Base-by-base conservation (phyloP, 352 stramenopile species). In the Phytophthora gonapodyides region DNA sequence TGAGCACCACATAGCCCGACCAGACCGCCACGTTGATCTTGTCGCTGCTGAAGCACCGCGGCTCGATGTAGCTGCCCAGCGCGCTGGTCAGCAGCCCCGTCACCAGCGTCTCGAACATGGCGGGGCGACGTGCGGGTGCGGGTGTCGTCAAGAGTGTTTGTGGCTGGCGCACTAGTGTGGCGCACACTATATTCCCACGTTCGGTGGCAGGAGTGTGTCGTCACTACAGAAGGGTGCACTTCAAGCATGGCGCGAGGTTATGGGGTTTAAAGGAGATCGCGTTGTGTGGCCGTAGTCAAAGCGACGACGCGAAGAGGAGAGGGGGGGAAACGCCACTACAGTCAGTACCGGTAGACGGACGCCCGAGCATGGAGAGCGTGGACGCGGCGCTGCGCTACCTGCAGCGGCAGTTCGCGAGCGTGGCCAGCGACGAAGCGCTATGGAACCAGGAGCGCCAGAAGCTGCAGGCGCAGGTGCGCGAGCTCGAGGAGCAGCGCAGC, bases 91-190 rank as follows among this genome's bases (percentile, higher is more conserved):
- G 75, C 57, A 96, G 66, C 58, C 84, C 78, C 51, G 86, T 91
- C 38, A 94, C 87, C 33, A 94, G 82, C 65, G 84, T 91, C 82
- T 96, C 87, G 59, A 96, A 94, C 87, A 96, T 96, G 42, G 38
- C 49, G 44, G 9, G 11, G 33, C 33, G 13, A 15, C 13, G 31
- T 30, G 33, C 24, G 46, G 24, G 17, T 17, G 42, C 35, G 48
- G 11, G 30, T 31, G 30, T 31, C 35, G 13, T n/a, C n/a, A 15
- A 49, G 50, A 57, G 50, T 47, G 49, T 38, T 34, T 47, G 49
- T 47, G 43, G 43, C 6, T 31, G 33, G 34, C 34, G 21, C 30
- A 37, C n/a, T 30, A 19, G 27, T 10, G 24, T 57, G 50, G 54
- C 30, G 54, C 45, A 13, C 8, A 7, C 15, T 2, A 57, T 19